Base-by-base conservation (phyloP, 257 asterid genomes). In the Penstemon newberryi region DNA sequence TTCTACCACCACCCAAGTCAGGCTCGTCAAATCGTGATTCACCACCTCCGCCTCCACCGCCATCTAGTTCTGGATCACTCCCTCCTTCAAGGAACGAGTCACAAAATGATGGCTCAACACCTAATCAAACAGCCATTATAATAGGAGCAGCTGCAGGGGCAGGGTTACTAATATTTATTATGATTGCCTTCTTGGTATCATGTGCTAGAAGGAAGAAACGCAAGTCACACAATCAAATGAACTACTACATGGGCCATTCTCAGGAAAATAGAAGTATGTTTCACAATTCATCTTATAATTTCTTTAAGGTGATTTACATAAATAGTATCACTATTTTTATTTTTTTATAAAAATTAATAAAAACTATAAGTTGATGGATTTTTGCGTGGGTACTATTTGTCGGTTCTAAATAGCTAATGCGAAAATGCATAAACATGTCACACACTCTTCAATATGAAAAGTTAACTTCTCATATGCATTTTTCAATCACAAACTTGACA, bases 81-180 rank as follows among this genome's bases (percentile, higher is more conserved):
- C 55, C 47, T 37, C 19, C 71, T n/a, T 10, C 63, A 12, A 65
- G 45, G 47, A 60, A 53, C 19, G 11, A 38, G 0, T 15, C 77
- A 60, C 60, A 74, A 44, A 54, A 64, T 37, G 43, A 25, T 5
- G 65, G 61, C 60, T 69, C 80, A 9, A 10, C 82, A n/a, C 3
- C 56, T 39, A 61, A 76, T 7, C 49, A 78, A 52, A 79, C 40
- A 15, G 39, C 75, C 51, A 55, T 86, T 4, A 77, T 86, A 39
- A 87, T 83, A 7, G 96, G 96, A 73, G 85, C 73, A n/a, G 84
- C 87, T 0, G 87, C 77, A 0, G 90, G 89, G 4, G 95, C 81
- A 0, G 91, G 76, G 59, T 56, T 89, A 9, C 67, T 89, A 55
- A 70, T 89, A 7, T 56, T 83, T 8, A 8, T 87, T 37, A 33